These are phyloP conservation scores for Fusarium decemcellulare DNA, from an alignment of 2,329 filamentous ascomycete genomes.

Conservation along the genomic window DNA sequence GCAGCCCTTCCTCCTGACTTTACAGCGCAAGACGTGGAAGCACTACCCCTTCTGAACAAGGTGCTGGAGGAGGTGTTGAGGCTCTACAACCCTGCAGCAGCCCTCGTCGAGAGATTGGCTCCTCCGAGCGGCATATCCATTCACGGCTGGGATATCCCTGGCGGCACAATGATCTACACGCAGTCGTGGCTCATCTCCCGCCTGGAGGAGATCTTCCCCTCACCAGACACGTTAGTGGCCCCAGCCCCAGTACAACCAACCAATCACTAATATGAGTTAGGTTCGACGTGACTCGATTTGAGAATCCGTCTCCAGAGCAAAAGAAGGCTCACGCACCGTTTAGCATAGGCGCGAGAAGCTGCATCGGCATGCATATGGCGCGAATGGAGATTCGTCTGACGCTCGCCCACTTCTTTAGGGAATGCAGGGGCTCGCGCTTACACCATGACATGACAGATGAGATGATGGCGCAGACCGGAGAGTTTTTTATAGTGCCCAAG, in stretches of 20 bases:
- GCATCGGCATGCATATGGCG: neutral
- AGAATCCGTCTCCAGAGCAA: neutral
- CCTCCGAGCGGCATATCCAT: neutral
- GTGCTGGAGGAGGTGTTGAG: conserved; percentile 1
- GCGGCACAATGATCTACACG: neutral
- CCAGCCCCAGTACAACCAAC: neutral
- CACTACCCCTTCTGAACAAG: neutral
- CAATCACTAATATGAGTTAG: neutral
- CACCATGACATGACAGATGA: conserved; percentile 1
- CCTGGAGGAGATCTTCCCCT: neutral
- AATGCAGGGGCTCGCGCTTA: neutral
- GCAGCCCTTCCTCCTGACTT: neutral
- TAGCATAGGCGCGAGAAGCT: conserved; percentile 1
- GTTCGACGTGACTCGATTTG: neutral
- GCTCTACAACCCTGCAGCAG: neutral
- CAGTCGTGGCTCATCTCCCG: conserved; percentile 2
- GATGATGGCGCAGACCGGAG: neutral
- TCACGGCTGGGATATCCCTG: neutral
- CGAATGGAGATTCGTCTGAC: conserved; percentile 5
- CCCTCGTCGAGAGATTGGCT: neutral
- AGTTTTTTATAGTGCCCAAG: conserved; percentile 8
- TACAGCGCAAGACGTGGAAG: neutral
- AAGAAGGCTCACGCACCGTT: neutral
- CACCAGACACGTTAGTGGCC: neutral
- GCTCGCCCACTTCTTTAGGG: neutral